phyloP scores from a whole-genome alignment of 192 early-diverging fungal genomes.

The Obelidium mucronatum region DNA sequence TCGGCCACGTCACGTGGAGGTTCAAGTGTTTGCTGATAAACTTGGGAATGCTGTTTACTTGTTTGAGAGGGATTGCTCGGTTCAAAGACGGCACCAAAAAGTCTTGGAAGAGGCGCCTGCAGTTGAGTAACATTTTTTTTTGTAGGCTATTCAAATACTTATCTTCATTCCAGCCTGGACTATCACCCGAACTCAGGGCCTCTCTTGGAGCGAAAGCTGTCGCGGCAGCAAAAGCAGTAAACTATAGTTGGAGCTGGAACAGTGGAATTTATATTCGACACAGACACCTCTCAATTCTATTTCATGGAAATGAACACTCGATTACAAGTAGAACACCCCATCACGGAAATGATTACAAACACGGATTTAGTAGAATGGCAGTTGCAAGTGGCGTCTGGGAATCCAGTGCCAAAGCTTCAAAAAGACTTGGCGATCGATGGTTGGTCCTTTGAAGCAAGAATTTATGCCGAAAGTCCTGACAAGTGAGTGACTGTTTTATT shows the following conservation, averaged over 20 bases:
- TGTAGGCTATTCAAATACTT: background rate
- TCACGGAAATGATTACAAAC: constrained; percentile 94
- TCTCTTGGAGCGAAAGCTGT: constrained; percentile 88
- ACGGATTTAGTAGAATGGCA: constrained; percentile 97
- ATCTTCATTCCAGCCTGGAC: constrained; percentile 60
- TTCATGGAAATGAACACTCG: constrained; percentile 99
- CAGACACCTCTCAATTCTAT: constrained; percentile 85
- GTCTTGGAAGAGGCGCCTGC: constrained; percentile 96
- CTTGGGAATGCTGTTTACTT: constrained; percentile 89
- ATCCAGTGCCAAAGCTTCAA: constrained; percentile 78
- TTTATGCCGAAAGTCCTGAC: constrained; percentile 95
- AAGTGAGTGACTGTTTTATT: constrained; percentile 52
- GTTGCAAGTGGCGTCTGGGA: constrained; percentile 92
- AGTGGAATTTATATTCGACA: constrained; percentile 97
- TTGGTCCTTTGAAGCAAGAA: constrained; percentile 96
- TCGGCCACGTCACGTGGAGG: constrained; percentile 91
- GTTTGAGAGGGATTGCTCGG: constrained; percentile 95
- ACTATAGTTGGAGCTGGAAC: constrained; percentile 95
- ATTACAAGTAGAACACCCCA: constrained; percentile 95
- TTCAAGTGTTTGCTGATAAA: constrained; percentile 94
- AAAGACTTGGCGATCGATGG: constrained; percentile 76
- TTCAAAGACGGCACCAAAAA: constrained; percentile 96
- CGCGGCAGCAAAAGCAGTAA: constrained; percentile 90
- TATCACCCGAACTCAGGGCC: constrained; percentile 73
- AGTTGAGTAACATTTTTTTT: constrained; percentile 37